phyloP scores from a whole-genome alignment of 176 grass and related monocot species.

The Saccharum officinarum region DNA sequence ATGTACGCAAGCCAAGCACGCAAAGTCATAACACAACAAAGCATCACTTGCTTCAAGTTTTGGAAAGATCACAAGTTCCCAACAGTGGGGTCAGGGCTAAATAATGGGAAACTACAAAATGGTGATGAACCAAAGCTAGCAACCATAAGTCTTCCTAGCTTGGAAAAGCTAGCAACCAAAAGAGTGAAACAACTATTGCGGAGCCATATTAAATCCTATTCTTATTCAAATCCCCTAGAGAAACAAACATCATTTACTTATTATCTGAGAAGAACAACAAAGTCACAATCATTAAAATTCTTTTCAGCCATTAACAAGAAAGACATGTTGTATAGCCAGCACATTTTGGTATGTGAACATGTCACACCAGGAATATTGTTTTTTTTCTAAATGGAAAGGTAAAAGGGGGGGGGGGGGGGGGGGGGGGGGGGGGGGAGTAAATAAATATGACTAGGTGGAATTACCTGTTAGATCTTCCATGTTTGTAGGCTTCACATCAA shows the following conservation, averaged over 20 bases:
- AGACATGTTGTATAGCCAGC: not conserved
- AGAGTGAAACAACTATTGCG: not conserved
- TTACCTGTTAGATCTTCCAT: slow-evolving; percentile 98
- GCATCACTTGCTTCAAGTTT: not conserved
- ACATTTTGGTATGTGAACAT: slow-evolving; percentile 13
- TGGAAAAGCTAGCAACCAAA: not conserved
- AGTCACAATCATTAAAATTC: not conserved
- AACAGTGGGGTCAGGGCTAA: not conserved
- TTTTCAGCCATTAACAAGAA: not conserved
- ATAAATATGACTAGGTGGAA: not conserved
- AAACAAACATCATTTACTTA: not conserved
- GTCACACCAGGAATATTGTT: slow-evolving; percentile 7
- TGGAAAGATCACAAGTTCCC: not conserved
- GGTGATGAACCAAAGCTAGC: not conserved
- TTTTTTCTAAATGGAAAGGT: slow-evolving; percentile 4
- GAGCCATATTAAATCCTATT: not conserved
- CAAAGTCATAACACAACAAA: not conserved
- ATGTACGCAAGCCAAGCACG: not conserved
- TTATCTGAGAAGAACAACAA: not conserved
- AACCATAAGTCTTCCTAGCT: not conserved
- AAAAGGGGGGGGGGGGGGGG: accelerated
- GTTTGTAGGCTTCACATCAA: slow-evolving; percentile 95
- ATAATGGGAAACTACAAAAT: not conserved
- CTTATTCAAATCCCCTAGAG: not conserved
- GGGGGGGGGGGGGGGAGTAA: accelerated